Evolutionary conservation across 2,329 filamentous ascomycete species (phyloP), one percentile per base, ranked within the genome.

Genomic region (Aureobasidium sp.): DNA sequence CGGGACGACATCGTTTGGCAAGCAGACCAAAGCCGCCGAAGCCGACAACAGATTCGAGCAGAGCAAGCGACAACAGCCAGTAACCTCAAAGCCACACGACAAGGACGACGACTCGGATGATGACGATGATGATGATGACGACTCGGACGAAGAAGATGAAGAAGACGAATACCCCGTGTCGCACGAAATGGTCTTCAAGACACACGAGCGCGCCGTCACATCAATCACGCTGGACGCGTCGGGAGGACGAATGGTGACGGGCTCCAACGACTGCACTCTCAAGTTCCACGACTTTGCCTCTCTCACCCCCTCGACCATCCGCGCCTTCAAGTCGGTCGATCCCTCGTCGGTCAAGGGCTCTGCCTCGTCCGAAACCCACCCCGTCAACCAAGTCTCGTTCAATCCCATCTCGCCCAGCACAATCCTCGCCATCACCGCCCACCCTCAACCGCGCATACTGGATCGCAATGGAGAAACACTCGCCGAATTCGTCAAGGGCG

Each of bases 251-350:
- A 78, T 99, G 70, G 85, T 93, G 50, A 94, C 90, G n/a, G 92
- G 89, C 23, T 96, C 92, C 5, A 88, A 87, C 63, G 94, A 99
- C 74, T 95, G 91, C 73, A 89, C 85, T 1, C 78, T 97, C 68
- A 97, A 96, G 71, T 80, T 99, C 19, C 91, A 96, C 75, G 93
- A 99, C 71, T 95, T 99, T 72, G 85, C 92, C 2, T 89, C 92
- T 49, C 95, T 99, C 87, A 96, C 93, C 0, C 90, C 92, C 1
- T 94, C 91, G 5, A 97, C 94, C 0, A 82, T 99, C 55, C 88
- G 93, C 67, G 90, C 94, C 0, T 99, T 99, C 80, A 91, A 90
- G 69, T 92, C 87, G 9, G 81, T 97, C 50, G 93, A 99, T 70
- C 93, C 94, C 0, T 92, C 87, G 67, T 84, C 85, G 55, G 84